These are phyloP conservation scores for Herpetospermum pedunculosum DNA, from an alignment of 306 rosid species.

Conservation along the genomic window DNA sequence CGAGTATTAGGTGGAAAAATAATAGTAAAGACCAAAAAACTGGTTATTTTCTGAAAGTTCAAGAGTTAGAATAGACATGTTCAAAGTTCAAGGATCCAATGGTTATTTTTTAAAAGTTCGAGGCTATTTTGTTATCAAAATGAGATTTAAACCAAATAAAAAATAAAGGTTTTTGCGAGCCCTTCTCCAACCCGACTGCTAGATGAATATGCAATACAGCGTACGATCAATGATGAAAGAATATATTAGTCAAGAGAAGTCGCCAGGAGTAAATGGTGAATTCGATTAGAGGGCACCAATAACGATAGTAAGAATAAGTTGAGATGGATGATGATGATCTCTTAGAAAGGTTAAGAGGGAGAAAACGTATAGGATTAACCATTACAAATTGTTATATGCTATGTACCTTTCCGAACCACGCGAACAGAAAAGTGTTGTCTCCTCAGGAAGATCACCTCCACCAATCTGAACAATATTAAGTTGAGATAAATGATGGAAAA, in stretches of 20 bases:
- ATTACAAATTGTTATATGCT: slow-evolving; percentile 26
- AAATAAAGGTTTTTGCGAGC: not conserved
- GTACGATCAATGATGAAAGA: not conserved
- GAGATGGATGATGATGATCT: not conserved
- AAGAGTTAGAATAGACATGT: not conserved
- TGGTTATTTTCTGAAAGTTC: not conserved
- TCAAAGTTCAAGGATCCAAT: not conserved
- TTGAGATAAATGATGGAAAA: slow-evolving; percentile 17
- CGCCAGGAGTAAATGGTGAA: not conserved
- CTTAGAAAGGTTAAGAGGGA: not conserved
- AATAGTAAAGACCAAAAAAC: not conserved
- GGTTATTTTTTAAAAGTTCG: not conserved
- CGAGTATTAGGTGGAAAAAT: not conserved
- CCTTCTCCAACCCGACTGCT: not conserved
- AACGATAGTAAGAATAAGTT: not conserved
- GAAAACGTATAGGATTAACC: slow-evolving; percentile 1
- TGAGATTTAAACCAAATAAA: not conserved
- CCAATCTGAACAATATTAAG: slow-evolving; percentile 61
- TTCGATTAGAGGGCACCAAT: not conserved
- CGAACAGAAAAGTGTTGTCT: slow-evolving; percentile 64
- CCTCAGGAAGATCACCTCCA: slow-evolving; percentile 92
- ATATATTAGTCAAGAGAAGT: not conserved
- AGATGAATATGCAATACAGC: not conserved
- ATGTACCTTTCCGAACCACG: slow-evolving; percentile 85
- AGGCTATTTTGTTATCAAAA: not conserved